Base-by-base conservation (phyloP, 1,284 basidiomycete genomes). In the Rhodotorula sp. region DNA sequence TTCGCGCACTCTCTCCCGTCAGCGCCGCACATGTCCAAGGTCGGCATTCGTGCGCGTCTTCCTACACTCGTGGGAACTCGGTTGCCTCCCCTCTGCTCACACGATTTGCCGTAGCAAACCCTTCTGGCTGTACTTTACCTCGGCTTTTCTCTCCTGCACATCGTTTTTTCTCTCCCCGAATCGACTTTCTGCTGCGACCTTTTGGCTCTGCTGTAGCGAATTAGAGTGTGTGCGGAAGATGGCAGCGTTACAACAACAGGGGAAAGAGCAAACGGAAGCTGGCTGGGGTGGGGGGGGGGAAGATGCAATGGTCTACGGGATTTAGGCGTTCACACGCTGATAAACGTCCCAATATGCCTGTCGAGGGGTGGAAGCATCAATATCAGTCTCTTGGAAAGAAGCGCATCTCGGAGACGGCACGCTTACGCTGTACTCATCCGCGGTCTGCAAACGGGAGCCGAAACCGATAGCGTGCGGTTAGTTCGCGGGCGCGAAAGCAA, bases 291-390 rank as follows among this genome's bases (percentile, higher is more conserved):
- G n/a, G n/a, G n/a, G n/a, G 54, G 10, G 38, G 38, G 38, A 43
- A 43, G 10, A 43, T 43, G 38, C 38, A 1, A 43, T 55, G 1
- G 54, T 28, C 54, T 15, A 14, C 26, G 16, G 5, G 26, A 15
- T 15, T 16, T 50, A 67, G n/a, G 52, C 52, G n/a, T 67, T 67
- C 31, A 67, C 60, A 12, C 45, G 60, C 47, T 67, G 66, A 26
- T 67, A 67, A 2, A 67, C 66, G 5, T 67, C 66, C 66, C 66
- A 67, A 47, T 67, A 67, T 26, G 66, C 66, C 66, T 67, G 52
- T 43, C 57, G 7, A 26, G 28, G 19, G 31, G 7, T 14, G 10
- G 12, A 10, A 31, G 28, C 28, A 16, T 15, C 38, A 2, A 2
- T 5, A 43, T 43, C 38, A 43, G 38, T 2, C 10, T 43, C 38